Evolutionary conservation across 2,329 filamentous ascomycete genomes (phyloP).

Genomic region (Fusarium cicatricum): DNA sequence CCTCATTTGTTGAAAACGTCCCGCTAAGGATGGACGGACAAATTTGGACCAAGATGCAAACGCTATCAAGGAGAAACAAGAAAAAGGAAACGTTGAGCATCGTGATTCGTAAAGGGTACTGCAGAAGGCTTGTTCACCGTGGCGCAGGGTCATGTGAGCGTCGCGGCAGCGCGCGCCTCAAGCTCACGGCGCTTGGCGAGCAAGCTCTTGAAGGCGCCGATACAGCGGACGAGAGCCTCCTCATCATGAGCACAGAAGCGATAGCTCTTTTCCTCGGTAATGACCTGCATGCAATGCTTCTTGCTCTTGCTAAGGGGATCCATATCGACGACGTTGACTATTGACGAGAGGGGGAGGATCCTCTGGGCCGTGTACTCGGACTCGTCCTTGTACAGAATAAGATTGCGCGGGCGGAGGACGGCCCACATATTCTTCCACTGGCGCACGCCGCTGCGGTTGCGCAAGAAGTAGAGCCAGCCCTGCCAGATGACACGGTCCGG

Average conservation of each 20-base stretch:
- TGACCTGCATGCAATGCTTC: conserved; percentile 87
- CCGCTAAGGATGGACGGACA: conserved; percentile 12
- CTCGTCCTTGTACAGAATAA: conserved; percentile 93
- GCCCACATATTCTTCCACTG: conserved; percentile 97
- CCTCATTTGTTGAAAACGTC: conserved; percentile 17
- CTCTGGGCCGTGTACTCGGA: conserved; percentile 87
- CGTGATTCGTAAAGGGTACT: conserved; percentile 35
- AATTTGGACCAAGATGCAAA: conserved; percentile 8
- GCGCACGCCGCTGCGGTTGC: conserved; percentile 81
- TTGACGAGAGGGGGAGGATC: conserved; percentile 78
- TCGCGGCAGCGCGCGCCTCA: conserved; percentile 56
- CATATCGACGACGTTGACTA: conserved; percentile 93
- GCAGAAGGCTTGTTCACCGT: neutral
- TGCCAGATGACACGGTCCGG: conserved; percentile 93
- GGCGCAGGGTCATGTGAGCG: conserved; percentile 16
- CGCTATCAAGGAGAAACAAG: conserved; percentile 20
- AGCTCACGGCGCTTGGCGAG: conserved; percentile 74
- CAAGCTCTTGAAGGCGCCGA: conserved; percentile 91
- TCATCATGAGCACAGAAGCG: conserved; percentile 82
- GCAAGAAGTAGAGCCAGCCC: conserved; percentile 86
- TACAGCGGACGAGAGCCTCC: conserved; percentile 81
- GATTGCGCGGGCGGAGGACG: conserved; percentile 83
- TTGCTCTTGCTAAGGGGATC: conserved; percentile 88
- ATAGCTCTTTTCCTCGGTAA: conserved; percentile 88
- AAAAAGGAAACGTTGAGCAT: conserved; percentile 36